phyloP scores from a whole-genome alignment of 345 rosid species.

The Aquilaria sinensis region DNA sequence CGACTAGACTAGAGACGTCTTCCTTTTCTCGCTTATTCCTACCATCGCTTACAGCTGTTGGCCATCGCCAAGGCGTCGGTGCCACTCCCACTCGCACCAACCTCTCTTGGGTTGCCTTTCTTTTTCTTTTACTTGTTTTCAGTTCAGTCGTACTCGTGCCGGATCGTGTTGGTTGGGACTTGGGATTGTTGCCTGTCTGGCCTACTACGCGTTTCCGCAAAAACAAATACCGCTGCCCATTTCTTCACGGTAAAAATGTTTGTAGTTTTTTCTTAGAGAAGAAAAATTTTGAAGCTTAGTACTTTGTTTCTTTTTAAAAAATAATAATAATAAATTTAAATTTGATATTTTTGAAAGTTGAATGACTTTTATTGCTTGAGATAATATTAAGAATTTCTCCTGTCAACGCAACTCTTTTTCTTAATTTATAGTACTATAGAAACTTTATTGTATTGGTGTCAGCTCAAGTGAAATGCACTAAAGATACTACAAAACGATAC shows the following conservation, averaged over 20 bases:
- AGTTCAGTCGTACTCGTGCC: too few species aligned
- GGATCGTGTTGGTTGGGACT: too few species aligned
- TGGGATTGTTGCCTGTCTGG: too few species aligned
- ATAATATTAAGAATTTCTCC: too few species aligned
- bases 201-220: slow-evolving; percentile 28
- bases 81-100: slow-evolving; percentile 8
- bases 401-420: not conserved
- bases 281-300: too few species aligned
- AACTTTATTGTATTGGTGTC: not conserved
- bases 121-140: too few species aligned
- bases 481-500: not conserved
- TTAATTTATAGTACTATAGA: not conserved
- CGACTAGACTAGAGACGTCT: not conserved
- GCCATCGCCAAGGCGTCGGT: slow-evolving; percentile 36
- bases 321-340: too few species aligned
- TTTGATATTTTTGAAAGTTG: too few species aligned
- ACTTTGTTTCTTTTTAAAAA: too few species aligned
- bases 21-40: not conserved
- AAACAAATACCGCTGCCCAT: slow-evolving; percentile 17
- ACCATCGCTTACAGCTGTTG: slow-evolving; percentile 29
- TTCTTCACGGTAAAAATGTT: too few species aligned
- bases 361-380: too few species aligned
- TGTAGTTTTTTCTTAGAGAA: too few species aligned
- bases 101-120: not conserved
- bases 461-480: not conserved